These are phyloP conservation scores for Dryas drummondii DNA, from an alignment of 306 rosid genomes.

Conservation along the genomic window DNA sequence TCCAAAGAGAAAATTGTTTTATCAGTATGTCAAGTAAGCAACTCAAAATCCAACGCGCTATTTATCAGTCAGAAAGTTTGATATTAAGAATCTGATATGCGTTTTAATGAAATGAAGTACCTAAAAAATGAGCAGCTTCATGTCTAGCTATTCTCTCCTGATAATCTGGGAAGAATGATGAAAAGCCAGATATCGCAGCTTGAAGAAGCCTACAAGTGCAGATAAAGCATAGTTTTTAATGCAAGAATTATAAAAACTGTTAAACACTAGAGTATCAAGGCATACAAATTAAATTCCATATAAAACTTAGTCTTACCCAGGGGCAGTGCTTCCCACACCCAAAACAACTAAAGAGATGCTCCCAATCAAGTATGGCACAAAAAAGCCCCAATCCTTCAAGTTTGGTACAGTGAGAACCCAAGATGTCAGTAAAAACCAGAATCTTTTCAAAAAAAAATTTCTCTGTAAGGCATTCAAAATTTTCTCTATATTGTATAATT, in stretches of 20 bases:
- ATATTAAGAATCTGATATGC: conserved; percentile 1
- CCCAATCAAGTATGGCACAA: conserved; percentile 85
- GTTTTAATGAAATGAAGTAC: conserved; percentile 31
- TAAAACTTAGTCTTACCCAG: conserved; percentile 59
- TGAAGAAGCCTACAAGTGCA: conserved; percentile 80
- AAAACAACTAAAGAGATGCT: conserved; percentile 84
- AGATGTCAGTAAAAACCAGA: conserved; percentile 25
- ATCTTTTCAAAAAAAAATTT: neutral
- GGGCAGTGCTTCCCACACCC: conserved; percentile 91
- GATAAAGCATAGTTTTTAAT: conserved; percentile 23
- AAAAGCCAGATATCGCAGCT: conserved; percentile 85
- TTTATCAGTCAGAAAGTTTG: neutral
- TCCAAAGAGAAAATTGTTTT: neutral
- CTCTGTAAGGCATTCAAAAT: neutral
- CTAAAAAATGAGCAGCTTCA: conserved; percentile 95
- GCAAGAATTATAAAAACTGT: conserved; percentile 10
- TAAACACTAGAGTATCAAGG: neutral
- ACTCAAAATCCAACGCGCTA: conserved; percentile 22
- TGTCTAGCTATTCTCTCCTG: conserved; percentile 88
- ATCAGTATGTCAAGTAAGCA: conserved; percentile 35
- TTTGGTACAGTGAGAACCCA: conserved; percentile 23
- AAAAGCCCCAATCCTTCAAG: conserved; percentile 93
- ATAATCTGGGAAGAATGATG: conserved; percentile 86
- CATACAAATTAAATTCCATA: conserved; percentile 5
- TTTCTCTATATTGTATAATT: neutral